These are phyloP conservation scores for Trichothecium roseum DNA, from an alignment of 2,329 filamentous ascomycete species.

Conservation along the genomic window DNA sequence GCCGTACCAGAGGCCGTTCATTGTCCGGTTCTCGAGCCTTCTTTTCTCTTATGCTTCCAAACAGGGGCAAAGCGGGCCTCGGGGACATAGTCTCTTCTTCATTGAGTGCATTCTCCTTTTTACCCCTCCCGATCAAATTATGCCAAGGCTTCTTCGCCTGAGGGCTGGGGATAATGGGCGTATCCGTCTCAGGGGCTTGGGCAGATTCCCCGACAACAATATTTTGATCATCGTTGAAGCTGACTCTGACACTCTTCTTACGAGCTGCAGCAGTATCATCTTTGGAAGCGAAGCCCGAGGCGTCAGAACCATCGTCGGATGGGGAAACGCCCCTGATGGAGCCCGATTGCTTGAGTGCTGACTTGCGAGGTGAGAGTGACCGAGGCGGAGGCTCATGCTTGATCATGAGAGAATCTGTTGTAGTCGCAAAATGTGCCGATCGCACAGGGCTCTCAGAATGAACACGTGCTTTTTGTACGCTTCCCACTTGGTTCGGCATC, in stretches of 20 bases:
- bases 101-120: slow-evolving; percentile 39
- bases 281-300: slow-evolving; percentile 18
- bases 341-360: slow-evolving; percentile 56
- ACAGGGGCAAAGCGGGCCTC: slow-evolving; percentile 62
- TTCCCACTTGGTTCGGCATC: slow-evolving; percentile 4
- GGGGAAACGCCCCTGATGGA: slow-evolving; percentile 43
- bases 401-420: slow-evolving; percentile 42
- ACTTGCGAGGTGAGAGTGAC: slow-evolving; percentile 67
- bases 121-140: slow-evolving; percentile 36
- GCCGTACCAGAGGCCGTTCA: slow-evolving; percentile 49
- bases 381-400: slow-evolving; percentile 60
- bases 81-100: slow-evolving; percentile 61
- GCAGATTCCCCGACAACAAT: slow-evolving; percentile 41
- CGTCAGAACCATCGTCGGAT: slow-evolving; percentile 36
- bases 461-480: slow-evolving; percentile 21
- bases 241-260: slow-evolving; percentile 63
- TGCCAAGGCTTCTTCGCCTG: slow-evolving; percentile 40
- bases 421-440: slow-evolving; percentile 55
- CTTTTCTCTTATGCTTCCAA: slow-evolving; percentile 62
- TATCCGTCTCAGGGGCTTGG: slow-evolving; percentile 24
- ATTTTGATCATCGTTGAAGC: slow-evolving; percentile 62
- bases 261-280: slow-evolving; percentile 30
- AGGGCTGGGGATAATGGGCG: slow-evolving; percentile 22
- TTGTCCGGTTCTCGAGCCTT: slow-evolving; percentile 36
- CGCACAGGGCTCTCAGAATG: slow-evolving; percentile 53